Conservation (phyloP, 225 moss, liverwort and hornwort genomes). For the Physcomitrellopsis africana region DNA sequence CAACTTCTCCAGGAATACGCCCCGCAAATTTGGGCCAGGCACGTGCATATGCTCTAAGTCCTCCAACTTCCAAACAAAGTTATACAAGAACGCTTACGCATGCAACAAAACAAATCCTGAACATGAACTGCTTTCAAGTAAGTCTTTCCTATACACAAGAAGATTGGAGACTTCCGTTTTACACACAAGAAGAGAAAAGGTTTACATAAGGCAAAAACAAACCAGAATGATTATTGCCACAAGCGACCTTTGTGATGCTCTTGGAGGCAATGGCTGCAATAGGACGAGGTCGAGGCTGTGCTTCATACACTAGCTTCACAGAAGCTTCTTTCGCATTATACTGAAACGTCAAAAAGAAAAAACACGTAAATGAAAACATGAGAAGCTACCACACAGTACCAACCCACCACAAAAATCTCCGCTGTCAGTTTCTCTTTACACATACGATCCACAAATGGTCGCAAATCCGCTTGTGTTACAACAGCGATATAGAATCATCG, state of each 20-base stretch:
- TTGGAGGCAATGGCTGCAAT: conserved; percentile 76
- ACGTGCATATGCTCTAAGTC: conserved; percentile 34
- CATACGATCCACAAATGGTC: neutral
- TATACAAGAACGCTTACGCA: conserved; percentile 27
- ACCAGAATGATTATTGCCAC: conserved; percentile 94
- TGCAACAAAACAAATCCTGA: conserved; percentile 7
- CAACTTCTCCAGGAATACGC: conserved; percentile 30
- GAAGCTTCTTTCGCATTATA: conserved; percentile 94
- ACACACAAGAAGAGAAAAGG: conserved; percentile 23
- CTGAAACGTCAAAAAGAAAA: conserved; percentile 47
- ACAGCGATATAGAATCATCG: conserved; percentile 10
- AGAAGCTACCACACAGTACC: neutral
- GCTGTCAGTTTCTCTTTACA: neutral
- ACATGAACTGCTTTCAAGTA: too few species aligned
- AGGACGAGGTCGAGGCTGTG: conserved; percentile 85
- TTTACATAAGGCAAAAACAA: conserved; percentile 28
- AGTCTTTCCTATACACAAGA: too few species aligned
- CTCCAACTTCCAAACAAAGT: conserved; percentile 37
- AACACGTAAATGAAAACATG: conserved; percentile 6
- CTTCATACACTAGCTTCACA: conserved; percentile 86
- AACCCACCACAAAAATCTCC: conserved; percentile 1
- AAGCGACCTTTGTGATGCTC: conserved; percentile 80
- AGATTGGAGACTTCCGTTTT: conserved; percentile 3
- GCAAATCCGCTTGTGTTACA: conserved; percentile 4
- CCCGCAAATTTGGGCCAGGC: conserved; percentile 30